Evolutionary conservation across 176 grass and related monocot species (phyloP), one percentile per base, ranked within the genome.

Genomic region (Aegilops speltoides): DNA sequence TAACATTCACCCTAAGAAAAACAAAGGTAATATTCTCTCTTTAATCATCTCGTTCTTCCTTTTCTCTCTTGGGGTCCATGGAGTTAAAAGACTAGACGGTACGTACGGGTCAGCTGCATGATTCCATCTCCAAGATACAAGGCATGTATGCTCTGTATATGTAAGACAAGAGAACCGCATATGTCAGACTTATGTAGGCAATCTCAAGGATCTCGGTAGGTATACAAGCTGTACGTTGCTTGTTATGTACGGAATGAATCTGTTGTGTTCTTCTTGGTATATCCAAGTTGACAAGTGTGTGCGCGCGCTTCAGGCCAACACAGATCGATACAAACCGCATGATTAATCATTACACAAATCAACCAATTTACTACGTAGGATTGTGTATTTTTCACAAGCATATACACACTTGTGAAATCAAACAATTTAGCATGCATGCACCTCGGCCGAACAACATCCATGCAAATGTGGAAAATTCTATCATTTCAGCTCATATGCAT

Each of bases 401-500:
- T 22, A 59, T 1, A 16, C 54, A 59, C 19, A 36, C 38, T 25
- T 74, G 71, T 45, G 38, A 73, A 72, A 40, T 72, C 4, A 73
- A 70, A 70, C 64, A 68, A 33, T 17, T 66, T 32, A 16, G 4
- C 26, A 8, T 19, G 32, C 33, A 20, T 36, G 16, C 66, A 68
- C 29, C 12, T 25, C 8, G n/a, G 25, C 71, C 13, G 13, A 48
- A 66, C 9, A 80, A 46, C 16, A 20, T 66, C 5, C 22, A 26
- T 25, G 7, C 2, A 76, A 29, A n/a, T 79, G 66, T 74, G 43
- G 76, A 90, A 68, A 60, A 79, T 75, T 64, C 24, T 26, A 87
- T 82, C 68, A 87, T 75, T 73, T 79, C 59, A 79, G 79, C 80
- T 83, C 84, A 74, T 87, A 78, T 83, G 57, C 73, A 83, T 79